Conservation (phyloP, 768 basidiomycete species). For the Suillus alpinus region DNA sequence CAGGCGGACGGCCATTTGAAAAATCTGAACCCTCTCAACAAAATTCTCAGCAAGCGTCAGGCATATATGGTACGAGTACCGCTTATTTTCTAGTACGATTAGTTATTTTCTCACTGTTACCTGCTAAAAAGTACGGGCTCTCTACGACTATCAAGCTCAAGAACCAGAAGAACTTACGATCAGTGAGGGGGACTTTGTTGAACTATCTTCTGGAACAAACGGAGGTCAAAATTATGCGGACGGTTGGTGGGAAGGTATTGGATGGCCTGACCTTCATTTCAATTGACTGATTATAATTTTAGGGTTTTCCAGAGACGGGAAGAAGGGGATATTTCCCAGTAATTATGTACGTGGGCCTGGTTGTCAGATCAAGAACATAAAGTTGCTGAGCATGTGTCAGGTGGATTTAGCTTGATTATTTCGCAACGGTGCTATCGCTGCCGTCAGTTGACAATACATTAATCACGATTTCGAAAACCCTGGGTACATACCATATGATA, state of each 20-base stretch:
- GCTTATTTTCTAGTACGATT: background rate
- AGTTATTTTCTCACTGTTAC: conserved; percentile 6
- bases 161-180: conserved; percentile 70
- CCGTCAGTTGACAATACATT: conserved; percentile 9
- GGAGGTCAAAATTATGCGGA: conserved; percentile 69
- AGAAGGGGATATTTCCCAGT: conserved; percentile 82
- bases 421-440: conserved; percentile 3
- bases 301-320: conserved; percentile 61
- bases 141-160: conserved; percentile 76
- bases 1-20: conserved; percentile 24
- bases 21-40: conserved; percentile 11
- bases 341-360: conserved; percentile 66
- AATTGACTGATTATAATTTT: conserved; percentile 25
- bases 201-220: conserved; percentile 57
- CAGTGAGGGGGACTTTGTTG: conserved; percentile 56
- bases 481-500: background rate
- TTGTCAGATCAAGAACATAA: conserved; percentile 12
- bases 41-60: conserved; percentile 32
- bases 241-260: conserved; percentile 85
- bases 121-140: conserved; percentile 59
- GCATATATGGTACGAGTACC: conserved; percentile 48
- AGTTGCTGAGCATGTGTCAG: conserved; percentile 32
- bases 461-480: background rate
- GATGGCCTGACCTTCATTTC: conserved; percentile 16
- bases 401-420: conserved; percentile 45